Evolutionary conservation across 2,329 filamentous ascomycete genomes (phyloP).

Genomic region (Phaeosphaeria sp.): DNA sequence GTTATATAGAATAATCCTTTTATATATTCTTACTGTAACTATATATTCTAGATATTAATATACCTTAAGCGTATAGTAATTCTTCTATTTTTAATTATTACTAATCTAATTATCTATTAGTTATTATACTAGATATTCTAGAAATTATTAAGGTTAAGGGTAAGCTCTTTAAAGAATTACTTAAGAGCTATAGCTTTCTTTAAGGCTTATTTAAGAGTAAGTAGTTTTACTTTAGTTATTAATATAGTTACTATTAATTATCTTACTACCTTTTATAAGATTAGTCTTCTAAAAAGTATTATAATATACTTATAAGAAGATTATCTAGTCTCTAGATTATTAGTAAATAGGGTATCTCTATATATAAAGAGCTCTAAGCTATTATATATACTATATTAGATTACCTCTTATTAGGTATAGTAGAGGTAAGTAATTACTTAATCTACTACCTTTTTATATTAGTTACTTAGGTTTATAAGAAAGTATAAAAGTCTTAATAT

Average conservation of each 20-base stretch:
- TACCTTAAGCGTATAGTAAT: background rate
- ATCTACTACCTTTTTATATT: background rate
- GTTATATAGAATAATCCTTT: background rate
- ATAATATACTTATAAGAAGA: background rate
- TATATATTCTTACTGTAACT: background rate
- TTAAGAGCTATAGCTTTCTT: background rate
- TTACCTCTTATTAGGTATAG: background rate
- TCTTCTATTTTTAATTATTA: background rate
- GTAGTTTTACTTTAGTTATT: background rate
- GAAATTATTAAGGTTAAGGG: background rate
- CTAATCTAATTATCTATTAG: background rate
- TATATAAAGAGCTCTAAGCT: background rate
- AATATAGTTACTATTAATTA: background rate
- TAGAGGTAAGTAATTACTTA: background rate
- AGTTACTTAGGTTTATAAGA: background rate
- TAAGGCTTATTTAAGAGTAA: background rate
- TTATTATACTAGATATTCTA: background rate
- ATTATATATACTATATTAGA: background rate
- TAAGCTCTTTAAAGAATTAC: background rate
- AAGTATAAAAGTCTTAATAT: background rate
- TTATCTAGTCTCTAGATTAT: background rate
- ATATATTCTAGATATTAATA: background rate
- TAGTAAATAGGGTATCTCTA: background rate
- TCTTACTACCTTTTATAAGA: background rate
- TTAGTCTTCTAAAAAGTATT: background rate